Conservation (phyloP, 331 rosid species). For the Prunus yedoensis region DNA sequence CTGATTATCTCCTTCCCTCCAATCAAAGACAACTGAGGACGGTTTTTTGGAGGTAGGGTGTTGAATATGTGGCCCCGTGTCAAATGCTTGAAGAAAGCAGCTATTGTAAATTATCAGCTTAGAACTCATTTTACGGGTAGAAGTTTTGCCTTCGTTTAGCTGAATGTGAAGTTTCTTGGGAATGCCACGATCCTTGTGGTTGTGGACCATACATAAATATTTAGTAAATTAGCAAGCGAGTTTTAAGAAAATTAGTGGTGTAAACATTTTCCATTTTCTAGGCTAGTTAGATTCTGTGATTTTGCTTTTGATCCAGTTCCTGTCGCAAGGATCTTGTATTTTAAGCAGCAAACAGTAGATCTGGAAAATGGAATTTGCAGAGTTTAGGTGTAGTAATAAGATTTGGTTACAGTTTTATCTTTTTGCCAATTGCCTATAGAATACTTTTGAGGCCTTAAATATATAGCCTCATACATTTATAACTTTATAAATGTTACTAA, state of each 20-base stretch:
- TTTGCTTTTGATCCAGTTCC: conserved; percentile 1
- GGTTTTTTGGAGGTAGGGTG: background rate
- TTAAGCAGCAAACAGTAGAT: background rate
- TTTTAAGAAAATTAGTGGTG: too few species aligned
- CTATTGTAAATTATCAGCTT: conserved; percentile 31
- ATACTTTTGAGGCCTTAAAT: too few species aligned
- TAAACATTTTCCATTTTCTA: conserved; percentile 14
- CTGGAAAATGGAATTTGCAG: background rate
- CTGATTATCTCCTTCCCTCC: background rate
- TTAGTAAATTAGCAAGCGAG: background rate
- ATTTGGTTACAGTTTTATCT: background rate
- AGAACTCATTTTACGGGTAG: conserved; percentile 20
- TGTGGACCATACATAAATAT: background rate
- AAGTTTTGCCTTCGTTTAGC: conserved; percentile 18
- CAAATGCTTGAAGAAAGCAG: conserved; percentile 15
- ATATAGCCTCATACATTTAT: too few species aligned
- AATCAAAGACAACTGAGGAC: conserved; percentile 6
- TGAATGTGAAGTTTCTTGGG: conserved; percentile 17
- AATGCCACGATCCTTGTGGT: background rate
- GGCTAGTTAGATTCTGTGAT: conserved; percentile 21
- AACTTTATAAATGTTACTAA: too few species aligned
- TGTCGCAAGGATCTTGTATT: conserved; percentile 11
- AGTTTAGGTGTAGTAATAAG: background rate
- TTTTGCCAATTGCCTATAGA: background rate
- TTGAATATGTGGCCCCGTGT: conserved; percentile 4